Percentiles rank a stretch among this genome's conserved stretches.
Conservation (phyloP, 768 basidiomycete genomes). For the Tylopilus cervinicoccineus region DNA sequence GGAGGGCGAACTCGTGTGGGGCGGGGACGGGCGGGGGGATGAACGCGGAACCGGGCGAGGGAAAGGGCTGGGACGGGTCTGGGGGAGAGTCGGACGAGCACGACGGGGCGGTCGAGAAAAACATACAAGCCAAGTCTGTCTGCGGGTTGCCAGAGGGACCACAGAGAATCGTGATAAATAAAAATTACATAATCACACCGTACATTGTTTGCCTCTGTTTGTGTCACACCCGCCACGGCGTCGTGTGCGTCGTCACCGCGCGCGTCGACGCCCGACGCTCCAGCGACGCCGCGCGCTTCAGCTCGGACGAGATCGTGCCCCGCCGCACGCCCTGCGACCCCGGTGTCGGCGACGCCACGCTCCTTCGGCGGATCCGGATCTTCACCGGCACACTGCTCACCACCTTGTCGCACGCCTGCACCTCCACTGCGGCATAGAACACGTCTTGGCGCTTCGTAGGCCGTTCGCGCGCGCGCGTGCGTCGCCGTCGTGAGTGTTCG, state of each 20-base stretch:
- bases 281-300: slow-evolving; percentile 27
- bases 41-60: slow-evolving; percentile 65
- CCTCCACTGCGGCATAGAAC: slow-evolving; percentile 23
- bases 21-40: slow-evolving; percentile 64
- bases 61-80: slow-evolving; percentile 45
- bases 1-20: slow-evolving; percentile 63
- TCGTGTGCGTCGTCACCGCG: not conserved
- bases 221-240: slow-evolving; percentile 18
- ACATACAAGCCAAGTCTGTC: too few relatives aligned
- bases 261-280: slow-evolving; percentile 23
- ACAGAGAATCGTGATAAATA: not conserved
- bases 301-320: slow-evolving; percentile 27
- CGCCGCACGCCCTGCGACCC: slow-evolving; percentile 12
- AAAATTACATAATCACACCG: not conserved
- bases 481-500: slow-evolving; percentile 19
- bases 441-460: slow-evolving; percentile 25
- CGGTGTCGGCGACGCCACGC: slow-evolving; percentile 23
- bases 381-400: slow-evolving; percentile 5
- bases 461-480: slow-evolving; percentile 12
- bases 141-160: slow-evolving; percentile 7
- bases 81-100: slow-evolving; percentile 12
- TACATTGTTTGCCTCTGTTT: slow-evolving; percentile 19
- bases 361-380: slow-evolving; percentile 14
- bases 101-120: not conserved
- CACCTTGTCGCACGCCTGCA: not conserved